Base-by-base conservation (phyloP, 2,329 filamentous ascomycete genomes). In the Sclerotinia subarctica region DNA sequence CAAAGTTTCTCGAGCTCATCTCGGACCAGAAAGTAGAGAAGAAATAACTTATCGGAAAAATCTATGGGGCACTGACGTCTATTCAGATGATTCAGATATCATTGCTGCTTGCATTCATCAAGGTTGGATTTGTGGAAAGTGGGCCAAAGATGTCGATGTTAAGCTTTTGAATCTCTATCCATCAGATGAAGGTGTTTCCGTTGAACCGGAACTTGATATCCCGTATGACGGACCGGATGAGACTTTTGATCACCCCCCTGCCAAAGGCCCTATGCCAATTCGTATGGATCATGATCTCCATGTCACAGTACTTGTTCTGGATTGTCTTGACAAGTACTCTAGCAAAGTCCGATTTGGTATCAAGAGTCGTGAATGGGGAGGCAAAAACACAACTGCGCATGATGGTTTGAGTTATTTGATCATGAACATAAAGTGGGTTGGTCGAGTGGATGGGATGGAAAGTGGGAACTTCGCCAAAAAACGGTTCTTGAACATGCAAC, bases 11-110 rank as follows among this genome's bases (percentile, higher is more conserved):
- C 88, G 91, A 38, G 86, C 91, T 59, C 93, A 95, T 74, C 82
- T 99, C 10, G 86, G 86, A 11, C 79, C 87, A 0, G 80, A 83
- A 10, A 86, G 91, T 32, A 86, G 94, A 42, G 91, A 95, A 76
- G 92, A 96, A 72, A 94, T 98, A 64, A 96, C 93, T 15, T 81
- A 87, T 10, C 86, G 92, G 46, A 86, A 90, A 26, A 91, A 92
- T 10, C 78, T 99, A 0, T 99, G 94, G 94, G 95, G 95, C 1
- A 95, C 93, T 0, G 94, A 96, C 49, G 86, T 99, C 8, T 98
- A 98, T 77, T 96, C 93, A 0, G 95, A 99, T 74, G 95, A 99
- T 78, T 97, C 93, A 0, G 95, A 99, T 76, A 88, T 95, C 0
- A 85, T 99, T 32, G 94, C 93, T 0, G 94, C 94, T 2, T 94